phyloP scores from a whole-genome alignment of 2,329 filamentous ascomycete genomes.

The Scedosporium dehoogii region DNA sequence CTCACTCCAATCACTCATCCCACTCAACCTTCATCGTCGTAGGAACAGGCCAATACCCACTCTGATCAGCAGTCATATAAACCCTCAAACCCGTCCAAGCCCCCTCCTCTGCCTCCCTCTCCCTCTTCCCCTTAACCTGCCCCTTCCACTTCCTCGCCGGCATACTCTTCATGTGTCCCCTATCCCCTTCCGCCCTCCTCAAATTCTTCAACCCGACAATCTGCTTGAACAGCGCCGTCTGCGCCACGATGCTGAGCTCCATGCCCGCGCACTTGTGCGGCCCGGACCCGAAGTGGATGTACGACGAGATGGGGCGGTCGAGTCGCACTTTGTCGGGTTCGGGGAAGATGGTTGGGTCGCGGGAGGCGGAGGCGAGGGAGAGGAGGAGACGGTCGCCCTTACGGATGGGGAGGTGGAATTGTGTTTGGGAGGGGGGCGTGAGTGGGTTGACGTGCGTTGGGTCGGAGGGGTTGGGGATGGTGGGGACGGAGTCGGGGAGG shows the following conservation, averaged over 20 bases:
- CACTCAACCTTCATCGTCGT: neutral
- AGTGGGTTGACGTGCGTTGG: constrained; percentile 10
- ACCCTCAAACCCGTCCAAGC: neutral
- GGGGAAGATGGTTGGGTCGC: constrained; percentile 37
- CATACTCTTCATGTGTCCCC: neutral
- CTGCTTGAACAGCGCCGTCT: neutral
- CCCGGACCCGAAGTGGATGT: constrained; percentile 42
- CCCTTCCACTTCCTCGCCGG: neutral
- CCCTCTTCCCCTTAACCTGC: neutral
- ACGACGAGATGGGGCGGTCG: constrained; percentile 37
- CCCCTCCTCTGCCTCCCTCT: neutral
- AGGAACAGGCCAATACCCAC: constrained; percentile 1
- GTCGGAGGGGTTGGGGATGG: constrained; percentile 11
- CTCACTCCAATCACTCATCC: neutral
- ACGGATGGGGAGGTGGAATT: constrained; percentile 15
- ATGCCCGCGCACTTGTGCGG: constrained; percentile 18
- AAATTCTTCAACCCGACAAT: neutral
- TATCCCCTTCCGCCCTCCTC: neutral
- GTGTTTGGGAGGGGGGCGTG: constrained; percentile 7
- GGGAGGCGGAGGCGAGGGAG: constrained; percentile 37
- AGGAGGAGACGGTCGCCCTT: constrained; percentile 39
- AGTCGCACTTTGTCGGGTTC: constrained; percentile 38
- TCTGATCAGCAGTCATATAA: neutral
- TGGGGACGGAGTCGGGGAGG: constrained; percentile 17
- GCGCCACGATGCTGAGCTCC: neutral